Conservation (phyloP, 177 flowering plant species). For the Vitis hybrid region DNA sequence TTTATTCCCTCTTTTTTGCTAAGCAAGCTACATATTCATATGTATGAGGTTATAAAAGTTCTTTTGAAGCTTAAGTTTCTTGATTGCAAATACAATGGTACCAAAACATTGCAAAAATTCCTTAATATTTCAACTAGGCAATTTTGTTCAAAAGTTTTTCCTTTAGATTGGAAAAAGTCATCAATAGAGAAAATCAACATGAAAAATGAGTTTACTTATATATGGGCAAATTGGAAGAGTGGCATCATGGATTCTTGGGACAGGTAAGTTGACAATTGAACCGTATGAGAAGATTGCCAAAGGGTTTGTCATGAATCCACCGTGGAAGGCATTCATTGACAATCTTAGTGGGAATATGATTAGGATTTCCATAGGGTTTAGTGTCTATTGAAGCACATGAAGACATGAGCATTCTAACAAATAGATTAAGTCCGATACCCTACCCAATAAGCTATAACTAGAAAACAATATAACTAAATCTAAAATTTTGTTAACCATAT, state of each 20-base stretch:
- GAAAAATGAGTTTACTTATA: background rate
- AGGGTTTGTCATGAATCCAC: background rate
- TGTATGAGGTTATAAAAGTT: conserved; percentile 31
- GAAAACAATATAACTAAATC: too few species aligned
- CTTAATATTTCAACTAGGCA: conserved; percentile 2
- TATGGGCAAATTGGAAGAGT: conserved; percentile 10
- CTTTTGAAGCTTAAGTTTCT: conserved; percentile 17
- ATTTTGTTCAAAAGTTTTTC: conserved; percentile 5
- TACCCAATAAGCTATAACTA: too few species aligned
- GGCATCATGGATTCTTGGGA: conserved; percentile 2
- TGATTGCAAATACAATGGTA: conserved; percentile 2
- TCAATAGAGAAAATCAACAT: conserved; percentile 2
- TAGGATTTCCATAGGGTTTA: background rate
- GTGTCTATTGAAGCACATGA: background rate
- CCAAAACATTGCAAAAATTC: conserved; percentile 15
- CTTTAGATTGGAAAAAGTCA: conserved; percentile 9
- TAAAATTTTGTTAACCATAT: too few species aligned
- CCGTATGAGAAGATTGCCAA: background rate
- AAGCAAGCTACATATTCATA: conserved; percentile 17
- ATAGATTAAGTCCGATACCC: too few species aligned
- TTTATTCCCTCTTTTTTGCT: conserved; percentile 18
- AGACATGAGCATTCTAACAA: too few species aligned
- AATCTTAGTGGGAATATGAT: background rate
- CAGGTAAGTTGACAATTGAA: background rate
- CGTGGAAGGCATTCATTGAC: conserved; percentile 13